Evolutionary conservation across 176 grass and related monocot species (phyloP).

Genomic region (Musa itinerans): DNA sequence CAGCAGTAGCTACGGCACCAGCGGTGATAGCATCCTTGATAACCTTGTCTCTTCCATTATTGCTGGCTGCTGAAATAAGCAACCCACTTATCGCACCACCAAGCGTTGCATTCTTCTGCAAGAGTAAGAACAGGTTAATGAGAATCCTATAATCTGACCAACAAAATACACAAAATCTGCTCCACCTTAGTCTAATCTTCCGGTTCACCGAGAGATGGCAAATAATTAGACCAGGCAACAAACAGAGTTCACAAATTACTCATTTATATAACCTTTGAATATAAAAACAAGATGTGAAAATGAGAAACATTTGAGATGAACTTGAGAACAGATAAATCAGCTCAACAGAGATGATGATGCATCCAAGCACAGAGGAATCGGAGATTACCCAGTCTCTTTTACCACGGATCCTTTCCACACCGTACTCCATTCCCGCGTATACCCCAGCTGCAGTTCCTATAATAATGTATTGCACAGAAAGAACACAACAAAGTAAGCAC

Average conservation of each 20-base stretch:
- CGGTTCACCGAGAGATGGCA: no score
- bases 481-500: background rate
- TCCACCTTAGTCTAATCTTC: no score
- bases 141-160: background rate
- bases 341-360: background rate
- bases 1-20: constrained; percentile 57
- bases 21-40: constrained; percentile 63
- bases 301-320: no score
- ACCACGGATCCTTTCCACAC: constrained; percentile 59
- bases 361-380: background rate
- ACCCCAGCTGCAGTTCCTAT: constrained; percentile 70
- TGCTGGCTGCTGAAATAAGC: constrained; percentile 44
- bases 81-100: constrained; percentile 55
- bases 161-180: no score
- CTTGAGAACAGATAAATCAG: no score
- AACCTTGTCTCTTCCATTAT: constrained; percentile 48
- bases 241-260: no score
- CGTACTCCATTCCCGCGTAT: constrained; percentile 74
- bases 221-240: no score
- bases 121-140: background rate
- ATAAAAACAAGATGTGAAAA: no score
- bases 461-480: background rate
- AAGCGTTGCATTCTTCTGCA: constrained; percentile 71
- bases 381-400: constrained; percentile 61
- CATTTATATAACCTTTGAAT: no score